Evolutionary conservation across 1,284 basidiomycete species (phyloP), one percentile per base, ranked within the genome.

Genomic region (Ganoderma sinense): DNA sequence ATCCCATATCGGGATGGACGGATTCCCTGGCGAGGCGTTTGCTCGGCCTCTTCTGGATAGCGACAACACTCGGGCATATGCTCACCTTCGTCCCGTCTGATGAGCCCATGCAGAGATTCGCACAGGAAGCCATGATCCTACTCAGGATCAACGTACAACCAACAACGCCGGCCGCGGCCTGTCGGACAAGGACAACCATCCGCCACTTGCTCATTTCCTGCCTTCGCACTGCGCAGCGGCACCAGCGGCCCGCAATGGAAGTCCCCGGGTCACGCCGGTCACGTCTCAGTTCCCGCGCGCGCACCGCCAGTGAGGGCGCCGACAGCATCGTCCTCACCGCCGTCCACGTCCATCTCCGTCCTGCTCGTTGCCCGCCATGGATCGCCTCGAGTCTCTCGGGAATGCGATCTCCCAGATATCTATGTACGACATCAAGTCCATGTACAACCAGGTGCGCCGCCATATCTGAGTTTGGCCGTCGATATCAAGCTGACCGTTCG

Each of bases 371-470:
- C 68, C 75, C 75, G 68, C 73, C 76, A 82, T 82, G 81, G 81
- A 82, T 62, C 80, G 80, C 53, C 64, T 95, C 69, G 92, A 94
- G 80, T 86, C 89, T 6, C 84, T 95, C 55, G 85, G 90, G 64
- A 90, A 79, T 75, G 85, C 89, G 48, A 80, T 95, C 73, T 93
- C 93, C 53, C 89, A 91, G 78, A 85, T 96, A 70, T 92, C 94
- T 1, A 82, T 98, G 79, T 98, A 98, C 83, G 96, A 98, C 80
- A 87, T 98, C 81, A 98, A 97, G 84, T 89, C 89, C 76, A 93
- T 95, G 89, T 97, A 97, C 84, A 96, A 93, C 77, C 95, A 97
- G 89, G 96, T 91, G 73, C 45, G 81, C 71, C 18, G 39, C 26
- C 0, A 58, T 23, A 29, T 43, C 51, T 16, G 51, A 26, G 23